phyloP scores from a whole-genome alignment of 805 yeast genomes.

The Metschnikowia reukaufii region DNA sequence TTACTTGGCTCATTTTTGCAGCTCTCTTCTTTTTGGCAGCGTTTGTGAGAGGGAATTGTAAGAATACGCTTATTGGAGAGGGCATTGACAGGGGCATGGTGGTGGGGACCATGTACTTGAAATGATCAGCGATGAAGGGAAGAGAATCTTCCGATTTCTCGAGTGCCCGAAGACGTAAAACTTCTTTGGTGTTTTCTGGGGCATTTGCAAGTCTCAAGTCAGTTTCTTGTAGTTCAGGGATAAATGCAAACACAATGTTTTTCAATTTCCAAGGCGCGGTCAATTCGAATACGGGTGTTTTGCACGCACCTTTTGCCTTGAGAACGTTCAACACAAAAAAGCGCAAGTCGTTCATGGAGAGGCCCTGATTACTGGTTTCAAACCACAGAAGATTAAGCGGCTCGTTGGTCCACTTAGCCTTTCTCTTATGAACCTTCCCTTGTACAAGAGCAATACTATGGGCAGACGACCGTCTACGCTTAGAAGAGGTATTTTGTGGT shows the following conservation, averaged over 20 bases:
- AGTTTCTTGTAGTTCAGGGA: conserved; percentile 60
- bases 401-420: conserved; percentile 33
- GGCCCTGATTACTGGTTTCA: background rate
- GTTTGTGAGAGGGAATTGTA: conserved; percentile 56
- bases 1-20: conserved; percentile 31
- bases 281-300: conserved; percentile 10
- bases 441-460: conserved; percentile 24
- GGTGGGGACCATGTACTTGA: conserved; percentile 48
- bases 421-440: conserved; percentile 29
- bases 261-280: conserved; percentile 14
- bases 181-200: background rate
- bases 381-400: conserved; percentile 16
- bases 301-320: conserved; percentile 7
- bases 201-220: conserved; percentile 21
- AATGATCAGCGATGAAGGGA: conserved; percentile 38
- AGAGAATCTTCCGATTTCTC: conserved; percentile 19
- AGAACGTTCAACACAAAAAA: conserved; percentile 9
- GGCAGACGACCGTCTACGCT: conserved; percentile 42
- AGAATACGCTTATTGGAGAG: conserved; percentile 55
- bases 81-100: conserved; percentile 58
- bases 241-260: conserved; percentile 56
- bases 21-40: conserved; percentile 49
- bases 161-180: conserved; percentile 2
- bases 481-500: conserved; percentile 6
- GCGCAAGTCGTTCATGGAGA: conserved; percentile 11